Conservation (phyloP, 768 basidiomycete species). For the Kwoniella botswanensis region DNA sequence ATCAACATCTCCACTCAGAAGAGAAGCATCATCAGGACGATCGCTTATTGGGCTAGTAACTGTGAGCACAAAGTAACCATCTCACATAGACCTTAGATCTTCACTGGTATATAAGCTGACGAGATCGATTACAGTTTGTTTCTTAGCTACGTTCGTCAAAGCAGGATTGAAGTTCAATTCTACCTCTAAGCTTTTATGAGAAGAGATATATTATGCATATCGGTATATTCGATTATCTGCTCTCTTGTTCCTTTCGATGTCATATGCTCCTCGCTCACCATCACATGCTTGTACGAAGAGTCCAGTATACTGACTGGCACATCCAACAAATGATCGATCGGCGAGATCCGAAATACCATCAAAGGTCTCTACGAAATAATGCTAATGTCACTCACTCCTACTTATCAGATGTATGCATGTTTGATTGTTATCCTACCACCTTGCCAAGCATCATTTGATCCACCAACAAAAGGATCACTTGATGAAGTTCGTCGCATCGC, state of each 20-base stretch:
- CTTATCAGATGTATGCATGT: neutral
- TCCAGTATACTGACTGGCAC: too few species aligned
- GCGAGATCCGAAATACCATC: neutral
- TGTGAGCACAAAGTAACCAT: conserved; percentile 28
- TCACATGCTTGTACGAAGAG: too few species aligned
- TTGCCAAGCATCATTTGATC: neutral
- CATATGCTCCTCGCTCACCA: too few species aligned
- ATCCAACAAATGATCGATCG: too few species aligned
- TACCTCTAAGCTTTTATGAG: neutral
- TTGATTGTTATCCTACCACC: neutral
- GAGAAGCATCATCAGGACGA: conserved; percentile 29
- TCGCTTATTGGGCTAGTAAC: conserved; percentile 43
- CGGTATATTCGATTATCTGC: too few species aligned
- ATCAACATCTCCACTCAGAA: conserved; percentile 34
- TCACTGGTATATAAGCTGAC: neutral
- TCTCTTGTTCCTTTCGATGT: too few species aligned
- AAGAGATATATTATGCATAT: neutral
- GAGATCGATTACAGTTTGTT: conserved; percentile 25
- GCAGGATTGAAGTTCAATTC: conserved; percentile 33
- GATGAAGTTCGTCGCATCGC: neutral
- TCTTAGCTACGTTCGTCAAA: conserved; percentile 34
- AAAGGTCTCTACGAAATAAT: neutral
- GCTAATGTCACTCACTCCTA: too few species aligned
- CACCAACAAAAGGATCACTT: neutral
- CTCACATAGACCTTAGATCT: neutral